Percentiles rank a stretch among this genome's conserved stretches.
These are phyloP conservation scores for Arxiozyma slooffiae DNA, from an alignment of 1,139 yeast genomes.

Conservation along the genomic window DNA sequence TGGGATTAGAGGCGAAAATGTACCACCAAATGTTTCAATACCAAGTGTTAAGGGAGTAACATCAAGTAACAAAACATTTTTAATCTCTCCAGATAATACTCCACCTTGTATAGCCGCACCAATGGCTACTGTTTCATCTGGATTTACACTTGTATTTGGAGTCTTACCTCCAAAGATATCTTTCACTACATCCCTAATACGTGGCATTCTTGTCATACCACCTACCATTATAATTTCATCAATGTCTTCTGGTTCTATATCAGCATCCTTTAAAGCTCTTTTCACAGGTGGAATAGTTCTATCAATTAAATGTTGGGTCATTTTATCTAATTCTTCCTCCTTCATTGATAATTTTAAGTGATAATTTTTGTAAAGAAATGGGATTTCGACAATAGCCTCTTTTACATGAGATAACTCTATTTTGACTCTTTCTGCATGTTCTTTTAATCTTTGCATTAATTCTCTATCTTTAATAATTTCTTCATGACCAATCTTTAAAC, in stretches of 20 bases:
- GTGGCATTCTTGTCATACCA: constrained; percentile 84
- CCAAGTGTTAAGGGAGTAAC: constrained; percentile 75
- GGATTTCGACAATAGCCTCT: constrained; percentile 49
- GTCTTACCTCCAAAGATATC: constrained; percentile 42
- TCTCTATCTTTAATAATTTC: constrained; percentile 15
- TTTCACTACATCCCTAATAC: constrained; percentile 48
- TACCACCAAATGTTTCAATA: constrained; percentile 74
- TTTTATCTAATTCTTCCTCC: constrained; percentile 53
- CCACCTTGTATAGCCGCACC: constrained; percentile 86
- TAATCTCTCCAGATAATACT: constrained; percentile 57
- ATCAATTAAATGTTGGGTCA: constrained; percentile 52
- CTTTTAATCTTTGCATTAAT: constrained; percentile 53
- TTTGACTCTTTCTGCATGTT: constrained; percentile 62
- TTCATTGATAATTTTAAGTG: constrained; percentile 46
- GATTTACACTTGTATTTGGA: constrained; percentile 62
- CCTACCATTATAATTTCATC: constrained; percentile 71
- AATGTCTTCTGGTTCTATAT: constrained; percentile 48
- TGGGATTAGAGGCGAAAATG: constrained; percentile 66
- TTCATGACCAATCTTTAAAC: constrained; percentile 7
- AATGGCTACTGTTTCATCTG: constrained; percentile 76
- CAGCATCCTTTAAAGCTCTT: constrained; percentile 63
- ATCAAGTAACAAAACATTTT: constrained; percentile 63
- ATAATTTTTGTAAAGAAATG: constrained; percentile 44
- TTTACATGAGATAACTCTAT: constrained; percentile 58
- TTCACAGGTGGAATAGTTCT: constrained; percentile 58